Percentiles rank a stretch among this genome's conserved stretches.
phyloP scores from a whole-genome alignment of 768 basidiomycete genomes.

The Pleurotus ostreatus region DNA sequence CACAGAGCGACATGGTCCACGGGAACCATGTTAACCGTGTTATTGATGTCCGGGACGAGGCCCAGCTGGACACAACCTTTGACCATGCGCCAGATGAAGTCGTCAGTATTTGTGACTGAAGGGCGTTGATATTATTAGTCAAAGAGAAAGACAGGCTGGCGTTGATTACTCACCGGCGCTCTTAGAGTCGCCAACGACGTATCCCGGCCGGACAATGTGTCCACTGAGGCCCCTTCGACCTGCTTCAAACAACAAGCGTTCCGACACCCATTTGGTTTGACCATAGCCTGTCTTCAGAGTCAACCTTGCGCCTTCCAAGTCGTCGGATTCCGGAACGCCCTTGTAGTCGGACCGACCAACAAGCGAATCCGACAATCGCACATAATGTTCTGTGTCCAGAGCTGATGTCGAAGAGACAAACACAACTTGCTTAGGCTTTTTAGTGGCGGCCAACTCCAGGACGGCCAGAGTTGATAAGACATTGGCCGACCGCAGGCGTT shows the following conservation, averaged over 20 bases:
- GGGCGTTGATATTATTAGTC: constrained; percentile 1
- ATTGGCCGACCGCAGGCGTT: constrained; percentile 86
- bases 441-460: constrained; percentile 70
- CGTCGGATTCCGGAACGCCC: constrained; percentile 84
- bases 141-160: not conserved
- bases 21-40: constrained; percentile 97
- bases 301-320: constrained; percentile 77
- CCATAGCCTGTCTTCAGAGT: constrained; percentile 90
- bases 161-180: constrained; percentile 64
- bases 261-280: constrained; percentile 98
- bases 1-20: constrained; percentile 93
- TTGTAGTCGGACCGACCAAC: constrained; percentile 37
- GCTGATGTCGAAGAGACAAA: constrained; percentile 98
- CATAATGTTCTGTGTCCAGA: constrained; percentile 88
- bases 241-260: constrained; percentile 90
- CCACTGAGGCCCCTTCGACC: constrained; percentile 81
- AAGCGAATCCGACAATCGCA: constrained; percentile 76
- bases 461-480: constrained; percentile 88
- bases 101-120: constrained; percentile 95
- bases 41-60: constrained; percentile 94
- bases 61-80: constrained; percentile 99
- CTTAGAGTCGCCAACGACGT: constrained; percentile 89
- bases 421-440: constrained; percentile 74
- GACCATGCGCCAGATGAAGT: constrained; percentile 97
- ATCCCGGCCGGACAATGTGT: constrained; percentile 89